Percentiles rank a stretch among this genome's conserved stretches.
phyloP scores from a whole-genome alignment of 2,329 filamentous ascomycete species.

The Xylaria sp. region DNA sequence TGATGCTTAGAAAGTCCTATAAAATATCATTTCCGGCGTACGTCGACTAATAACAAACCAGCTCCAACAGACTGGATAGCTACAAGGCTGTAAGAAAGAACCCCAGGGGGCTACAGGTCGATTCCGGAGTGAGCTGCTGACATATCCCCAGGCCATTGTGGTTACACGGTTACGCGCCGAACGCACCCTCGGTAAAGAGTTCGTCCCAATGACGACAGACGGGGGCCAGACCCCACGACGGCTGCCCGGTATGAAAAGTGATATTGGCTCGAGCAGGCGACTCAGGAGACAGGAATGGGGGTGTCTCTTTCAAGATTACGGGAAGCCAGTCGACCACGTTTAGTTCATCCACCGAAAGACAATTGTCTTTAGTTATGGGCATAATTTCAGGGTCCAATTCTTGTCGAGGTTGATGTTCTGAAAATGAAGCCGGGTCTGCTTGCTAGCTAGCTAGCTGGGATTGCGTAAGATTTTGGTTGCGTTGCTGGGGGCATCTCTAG shows the following conservation, averaged over 20 bases:
- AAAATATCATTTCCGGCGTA: slow-evolving; percentile 17
- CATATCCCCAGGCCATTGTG: slow-evolving; percentile 19
- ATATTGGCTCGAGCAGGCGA: slow-evolving; percentile 27
- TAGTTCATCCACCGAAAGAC: slow-evolving; percentile 24
- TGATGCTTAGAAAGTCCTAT: slow-evolving; percentile 17
- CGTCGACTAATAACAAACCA: slow-evolving; percentile 15
- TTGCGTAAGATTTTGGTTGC: slow-evolving; percentile 33
- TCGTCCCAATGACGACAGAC: not conserved
- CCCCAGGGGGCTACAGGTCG: not conserved
- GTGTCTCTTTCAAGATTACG: slow-evolving; percentile 33
- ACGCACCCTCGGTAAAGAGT: not conserved
- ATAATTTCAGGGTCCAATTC: not conserved
- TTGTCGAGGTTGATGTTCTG: slow-evolving; percentile 13
- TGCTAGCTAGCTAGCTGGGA: slow-evolving; percentile 12
- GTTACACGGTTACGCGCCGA: not conserved
- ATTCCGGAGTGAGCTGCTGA: slow-evolving; percentile 14
- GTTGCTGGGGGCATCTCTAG: slow-evolving; percentile 11
- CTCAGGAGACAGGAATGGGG: slow-evolving; percentile 27
- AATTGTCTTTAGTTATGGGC: slow-evolving; percentile 23
- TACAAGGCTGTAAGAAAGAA: not conserved
- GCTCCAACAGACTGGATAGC: slow-evolving; percentile 21
- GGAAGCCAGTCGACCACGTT: slow-evolving; percentile 30
- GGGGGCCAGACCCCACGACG: not conserved
- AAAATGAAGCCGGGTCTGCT: slow-evolving; percentile 9
- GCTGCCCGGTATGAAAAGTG: slow-evolving; percentile 5